A percentile compares a stretch with the other conserved stretches of the same genome.
Evolutionary conservation across 176 grass and related monocot species (phyloP).

Genomic region (Phyllostachys edulis): DNA sequence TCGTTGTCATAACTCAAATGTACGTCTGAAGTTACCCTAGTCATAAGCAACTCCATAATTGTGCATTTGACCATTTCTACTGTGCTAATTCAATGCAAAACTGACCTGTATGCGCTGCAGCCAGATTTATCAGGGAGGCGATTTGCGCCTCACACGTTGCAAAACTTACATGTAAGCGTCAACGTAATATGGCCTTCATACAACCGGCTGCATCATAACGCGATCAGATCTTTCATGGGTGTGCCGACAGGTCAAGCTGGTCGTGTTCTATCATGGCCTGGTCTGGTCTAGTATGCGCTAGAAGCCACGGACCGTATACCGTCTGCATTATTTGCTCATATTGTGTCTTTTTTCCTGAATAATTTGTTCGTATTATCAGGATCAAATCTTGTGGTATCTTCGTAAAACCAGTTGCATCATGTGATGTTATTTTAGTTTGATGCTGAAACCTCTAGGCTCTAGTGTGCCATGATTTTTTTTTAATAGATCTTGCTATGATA

Average conservation of each 20-base stretch:
- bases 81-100: background rate
- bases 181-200: conserved; percentile 8
- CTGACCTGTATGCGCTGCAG: background rate
- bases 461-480: background rate
- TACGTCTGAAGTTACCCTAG: background rate
- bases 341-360: background rate
- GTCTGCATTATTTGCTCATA: conserved; percentile 26
- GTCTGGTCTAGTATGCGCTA: background rate
- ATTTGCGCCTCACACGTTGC: conserved; percentile 16
- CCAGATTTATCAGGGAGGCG: background rate
- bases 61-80: background rate
- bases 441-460: background rate
- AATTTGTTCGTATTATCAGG: conserved; percentile 8
- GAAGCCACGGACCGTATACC: background rate
- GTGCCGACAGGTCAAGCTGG: conserved; percentile 27
- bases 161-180: conserved; percentile 15
- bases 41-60: background rate
- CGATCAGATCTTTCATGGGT: conserved; percentile 25
- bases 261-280: background rate
- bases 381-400: background rate
- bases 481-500: background rate
- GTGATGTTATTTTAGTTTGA: background rate
- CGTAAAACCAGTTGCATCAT: too few species aligned
- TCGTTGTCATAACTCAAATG: background rate
- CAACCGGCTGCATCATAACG: background rate